Evolutionary conservation across 768 basidiomycete genomes (phyloP).

Genomic region (Wakefieldia striispora): DNA sequence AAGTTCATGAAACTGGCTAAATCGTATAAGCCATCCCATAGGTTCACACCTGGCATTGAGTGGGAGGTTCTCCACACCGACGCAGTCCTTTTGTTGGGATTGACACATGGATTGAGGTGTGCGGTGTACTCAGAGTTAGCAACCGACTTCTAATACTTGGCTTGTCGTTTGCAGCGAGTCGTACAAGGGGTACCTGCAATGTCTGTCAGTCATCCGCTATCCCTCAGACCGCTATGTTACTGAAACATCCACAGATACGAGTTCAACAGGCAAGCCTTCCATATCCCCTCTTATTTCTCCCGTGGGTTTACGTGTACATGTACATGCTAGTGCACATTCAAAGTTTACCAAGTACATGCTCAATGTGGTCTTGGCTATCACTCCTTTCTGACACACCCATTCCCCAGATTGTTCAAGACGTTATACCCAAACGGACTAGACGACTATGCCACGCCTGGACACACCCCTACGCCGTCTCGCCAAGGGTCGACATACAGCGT

Average conservation of each 20-base stretch:
- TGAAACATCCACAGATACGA: conserved; percentile 35
- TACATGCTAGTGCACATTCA: conserved; percentile 51
- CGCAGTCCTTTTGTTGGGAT: conserved; percentile 63
- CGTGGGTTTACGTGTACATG: conserved; percentile 21
- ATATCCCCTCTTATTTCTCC: background rate
- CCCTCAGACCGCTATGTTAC: background rate
- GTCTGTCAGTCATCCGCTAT: conserved; percentile 48
- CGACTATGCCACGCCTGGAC: conserved; percentile 37
- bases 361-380: background rate
- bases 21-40: conserved; percentile 30
- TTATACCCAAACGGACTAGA: conserved; percentile 64
- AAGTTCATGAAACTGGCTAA: conserved; percentile 44
- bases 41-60: conserved; percentile 64
- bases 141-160: conserved; percentile 1
- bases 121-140: conserved; percentile 10
- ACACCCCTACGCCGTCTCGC: conserved; percentile 34
- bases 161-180: conserved; percentile 50
- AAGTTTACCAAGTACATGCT: conserved; percentile 66
- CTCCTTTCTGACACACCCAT: conserved; percentile 1
- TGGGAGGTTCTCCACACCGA: conserved; percentile 79
- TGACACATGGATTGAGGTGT: conserved; percentile 70
- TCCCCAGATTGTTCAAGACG: conserved; percentile 57
- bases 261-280: conserved; percentile 50
- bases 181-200: conserved; percentile 77
- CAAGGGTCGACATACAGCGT: conserved; percentile 29